Conservation (phyloP, 2,329 filamentous ascomycete species). For the Alternaria gaisen region DNA sequence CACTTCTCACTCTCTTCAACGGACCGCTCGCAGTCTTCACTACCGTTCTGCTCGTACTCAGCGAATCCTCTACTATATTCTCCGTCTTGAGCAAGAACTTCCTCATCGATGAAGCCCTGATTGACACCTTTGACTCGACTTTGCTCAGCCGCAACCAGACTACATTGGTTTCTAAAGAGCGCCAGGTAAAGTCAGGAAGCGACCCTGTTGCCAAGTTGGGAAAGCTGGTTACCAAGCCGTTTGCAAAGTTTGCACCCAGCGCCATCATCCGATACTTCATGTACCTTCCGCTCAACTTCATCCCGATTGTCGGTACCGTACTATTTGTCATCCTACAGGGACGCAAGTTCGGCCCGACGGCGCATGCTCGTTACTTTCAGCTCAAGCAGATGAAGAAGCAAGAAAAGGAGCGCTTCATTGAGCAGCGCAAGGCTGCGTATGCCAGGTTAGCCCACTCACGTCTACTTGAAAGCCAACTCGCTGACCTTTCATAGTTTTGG, state of each 20-base stretch:
- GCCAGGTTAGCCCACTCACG: conserved; percentile 66
- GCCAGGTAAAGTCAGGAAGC: conserved; percentile 69
- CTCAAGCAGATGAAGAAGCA: conserved; percentile 80
- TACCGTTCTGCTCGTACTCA: conserved; percentile 71
- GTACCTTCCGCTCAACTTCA: conserved; percentile 91
- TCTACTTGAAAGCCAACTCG: not conserved
- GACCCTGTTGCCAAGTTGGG: conserved; percentile 66
- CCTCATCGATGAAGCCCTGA: conserved; percentile 80
- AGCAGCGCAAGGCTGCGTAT: conserved; percentile 77
- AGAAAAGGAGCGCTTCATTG: conserved; percentile 73
- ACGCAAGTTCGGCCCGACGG: conserved; percentile 61
- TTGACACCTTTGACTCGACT: conserved; percentile 87
- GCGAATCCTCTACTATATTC: conserved; percentile 60
- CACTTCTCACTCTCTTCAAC: conserved; percentile 82
- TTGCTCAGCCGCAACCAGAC: conserved; percentile 64
- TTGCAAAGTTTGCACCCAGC: conserved; percentile 61
- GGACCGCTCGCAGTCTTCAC: conserved; percentile 81
- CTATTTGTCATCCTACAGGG: conserved; percentile 80
- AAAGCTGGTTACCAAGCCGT: conserved; percentile 64
- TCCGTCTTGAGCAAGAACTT: conserved; percentile 71
- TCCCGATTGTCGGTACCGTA: conserved; percentile 85
- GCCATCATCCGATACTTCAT: conserved; percentile 80
- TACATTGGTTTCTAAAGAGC: conserved; percentile 74
- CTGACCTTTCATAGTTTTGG: conserved; percentile 59
- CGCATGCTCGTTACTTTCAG: conserved; percentile 80